These are phyloP conservation scores for Polygonum maritimum DNA, from an alignment of 148 eudicot species.

Conservation along the genomic window DNA sequence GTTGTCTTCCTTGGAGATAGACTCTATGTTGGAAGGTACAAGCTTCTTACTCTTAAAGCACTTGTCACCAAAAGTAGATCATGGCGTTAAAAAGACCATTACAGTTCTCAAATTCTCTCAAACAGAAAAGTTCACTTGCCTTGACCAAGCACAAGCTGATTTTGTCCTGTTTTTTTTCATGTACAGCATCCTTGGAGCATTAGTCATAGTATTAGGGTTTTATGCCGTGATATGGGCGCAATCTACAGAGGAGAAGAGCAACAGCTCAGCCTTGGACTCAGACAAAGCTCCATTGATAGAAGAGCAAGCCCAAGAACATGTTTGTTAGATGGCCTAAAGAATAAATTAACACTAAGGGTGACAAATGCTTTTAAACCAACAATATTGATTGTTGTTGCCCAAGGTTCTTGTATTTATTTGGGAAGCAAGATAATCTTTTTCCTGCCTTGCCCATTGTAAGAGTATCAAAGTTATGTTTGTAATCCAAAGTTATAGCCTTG, in stretches of 20 bases:
- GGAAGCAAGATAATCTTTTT: background rate
- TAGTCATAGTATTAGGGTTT: conserved; percentile 5
- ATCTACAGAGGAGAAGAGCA: conserved; percentile 9
- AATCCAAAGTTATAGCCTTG: background rate
- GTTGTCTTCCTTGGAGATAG: conserved; percentile 31
- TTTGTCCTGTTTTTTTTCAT: background rate
- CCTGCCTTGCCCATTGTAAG: background rate
- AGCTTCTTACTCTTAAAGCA: background rate
- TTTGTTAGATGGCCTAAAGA: background rate
- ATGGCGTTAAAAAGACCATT: background rate
- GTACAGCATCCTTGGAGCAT: conserved; percentile 6
- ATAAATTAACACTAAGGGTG: background rate
- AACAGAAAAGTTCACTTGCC: background rate
- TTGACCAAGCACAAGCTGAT: background rate
- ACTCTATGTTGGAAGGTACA: conserved; percentile 26
- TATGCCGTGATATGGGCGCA: conserved; percentile 6
- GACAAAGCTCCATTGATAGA: background rate
- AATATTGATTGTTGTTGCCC: background rate
- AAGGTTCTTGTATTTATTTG: background rate
- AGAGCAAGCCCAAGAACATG: background rate
- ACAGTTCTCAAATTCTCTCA: background rate
- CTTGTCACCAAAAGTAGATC: background rate
- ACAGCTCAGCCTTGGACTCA: background rate
- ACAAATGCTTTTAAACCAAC: background rate
- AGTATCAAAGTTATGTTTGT: background rate